Conservation (phyloP, 2,329 filamentous ascomycete genomes). For the Aureobasidium sp. region DNA sequence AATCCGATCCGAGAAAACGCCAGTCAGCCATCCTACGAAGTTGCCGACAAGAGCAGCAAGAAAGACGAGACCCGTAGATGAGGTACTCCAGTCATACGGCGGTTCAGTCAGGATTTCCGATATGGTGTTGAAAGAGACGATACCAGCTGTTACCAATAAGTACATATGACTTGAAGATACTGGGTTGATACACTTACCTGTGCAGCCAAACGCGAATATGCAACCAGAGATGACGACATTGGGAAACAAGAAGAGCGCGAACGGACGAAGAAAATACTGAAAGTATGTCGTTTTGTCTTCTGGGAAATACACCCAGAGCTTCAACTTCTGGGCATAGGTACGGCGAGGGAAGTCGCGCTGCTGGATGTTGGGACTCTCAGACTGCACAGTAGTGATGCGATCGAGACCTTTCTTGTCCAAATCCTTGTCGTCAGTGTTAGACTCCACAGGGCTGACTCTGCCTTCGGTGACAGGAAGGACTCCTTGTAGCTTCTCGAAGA, state of each 20-base stretch:
- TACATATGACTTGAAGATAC: background rate
- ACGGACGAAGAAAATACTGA: constrained; percentile 33
- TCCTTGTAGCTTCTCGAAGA: constrained; percentile 18
- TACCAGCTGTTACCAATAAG: constrained; percentile 20
- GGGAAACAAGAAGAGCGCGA: constrained; percentile 32
- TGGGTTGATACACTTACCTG: constrained; percentile 10
- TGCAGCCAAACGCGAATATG: constrained; percentile 35
- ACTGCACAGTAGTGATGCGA: background rate
- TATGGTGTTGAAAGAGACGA: constrained; percentile 34
- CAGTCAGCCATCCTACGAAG: constrained; percentile 22
- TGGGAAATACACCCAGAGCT: constrained; percentile 20
- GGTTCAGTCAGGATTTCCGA: constrained; percentile 29
- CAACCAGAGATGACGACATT: constrained; percentile 32
- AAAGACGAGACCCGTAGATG: constrained; percentile 23
- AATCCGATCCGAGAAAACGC: constrained; percentile 37
- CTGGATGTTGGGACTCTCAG: background rate
- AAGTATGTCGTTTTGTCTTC: constrained; percentile 31
- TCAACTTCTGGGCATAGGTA: constrained; percentile 18
- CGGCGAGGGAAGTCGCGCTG: constrained; percentile 16
- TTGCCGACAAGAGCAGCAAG: constrained; percentile 20
- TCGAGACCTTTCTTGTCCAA: background rate
- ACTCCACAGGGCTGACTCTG: background rate
- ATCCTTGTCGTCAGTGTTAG: background rate
- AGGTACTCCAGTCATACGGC: constrained; percentile 29
- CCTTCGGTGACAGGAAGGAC: background rate